A percentile compares a stretch with the other conserved stretches of the same genome.
phyloP scores from a whole-genome alignment of 768 basidiomycete species.

The Phaeotremella skinneri region DNA sequence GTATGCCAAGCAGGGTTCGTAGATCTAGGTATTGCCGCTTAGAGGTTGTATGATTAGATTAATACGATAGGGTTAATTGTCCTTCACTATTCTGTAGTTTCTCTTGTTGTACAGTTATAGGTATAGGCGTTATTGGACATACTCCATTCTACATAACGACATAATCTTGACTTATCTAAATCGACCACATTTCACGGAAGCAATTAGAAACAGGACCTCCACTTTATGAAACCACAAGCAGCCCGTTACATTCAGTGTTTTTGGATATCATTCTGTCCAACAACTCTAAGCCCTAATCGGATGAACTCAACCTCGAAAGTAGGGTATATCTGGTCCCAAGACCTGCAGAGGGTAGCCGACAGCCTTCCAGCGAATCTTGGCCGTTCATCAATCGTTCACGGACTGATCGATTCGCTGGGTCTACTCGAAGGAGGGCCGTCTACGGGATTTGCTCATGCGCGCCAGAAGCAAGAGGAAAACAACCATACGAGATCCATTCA shows the following conservation, averaged over 20 bases:
- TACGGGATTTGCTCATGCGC: not conserved
- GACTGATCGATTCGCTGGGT: slow-evolving; percentile 26
- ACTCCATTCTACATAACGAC: too few relatives aligned
- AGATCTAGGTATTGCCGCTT: too few relatives aligned
- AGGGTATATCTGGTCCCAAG: slow-evolving; percentile 32
- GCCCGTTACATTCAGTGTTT: too few relatives aligned
- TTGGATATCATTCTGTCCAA: not conserved
- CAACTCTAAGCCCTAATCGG: not conserved
- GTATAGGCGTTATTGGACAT: too few relatives aligned
- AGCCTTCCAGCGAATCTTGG: slow-evolving; percentile 37
- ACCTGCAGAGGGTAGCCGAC: slow-evolving; percentile 28
- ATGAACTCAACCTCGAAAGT: slow-evolving; percentile 3
- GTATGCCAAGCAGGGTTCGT: too few relatives aligned
- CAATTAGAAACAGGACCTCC: not conserved
- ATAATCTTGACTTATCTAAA: too few relatives aligned
- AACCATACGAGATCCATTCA: not conserved
- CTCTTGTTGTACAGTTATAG: too few relatives aligned
- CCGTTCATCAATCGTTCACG: slow-evolving; percentile 43
- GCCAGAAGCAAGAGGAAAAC: slow-evolving; percentile 4
- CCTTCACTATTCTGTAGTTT: too few relatives aligned
- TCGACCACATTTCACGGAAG: too few relatives aligned
- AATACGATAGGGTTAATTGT: too few relatives aligned
- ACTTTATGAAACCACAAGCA: not conserved
- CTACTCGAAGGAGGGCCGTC: slow-evolving; percentile 11
- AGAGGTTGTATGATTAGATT: too few relatives aligned